Evolutionary conservation across 2,329 filamentous ascomycete genomes (phyloP).

Genomic region (Aspergillus viridinutans): DNA sequence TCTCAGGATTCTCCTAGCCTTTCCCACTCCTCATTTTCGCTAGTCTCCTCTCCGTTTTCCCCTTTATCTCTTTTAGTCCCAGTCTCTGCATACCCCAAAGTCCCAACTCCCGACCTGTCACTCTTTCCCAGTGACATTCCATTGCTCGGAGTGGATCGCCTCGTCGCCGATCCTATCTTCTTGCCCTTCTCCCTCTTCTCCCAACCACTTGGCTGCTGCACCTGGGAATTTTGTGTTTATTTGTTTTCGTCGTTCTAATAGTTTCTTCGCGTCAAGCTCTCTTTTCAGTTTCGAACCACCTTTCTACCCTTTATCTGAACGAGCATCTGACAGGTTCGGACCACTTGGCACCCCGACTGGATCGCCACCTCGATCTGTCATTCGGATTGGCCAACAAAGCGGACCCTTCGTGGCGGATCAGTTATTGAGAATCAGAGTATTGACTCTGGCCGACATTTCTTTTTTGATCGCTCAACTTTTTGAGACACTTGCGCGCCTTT

Average conservation of each 20-base stretch:
- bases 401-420: constrained; percentile 9
- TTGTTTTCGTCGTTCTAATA: neutral
- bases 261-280: neutral
- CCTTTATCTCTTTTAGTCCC: neutral
- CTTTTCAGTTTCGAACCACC: neutral
- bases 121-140: neutral
- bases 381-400: constrained; percentile 5
- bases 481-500: constrained; percentile 2
- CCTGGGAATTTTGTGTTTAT: neutral
- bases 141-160: constrained; percentile 1
- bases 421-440: constrained; percentile 1
- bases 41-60: constrained; percentile 2
- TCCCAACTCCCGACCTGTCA: constrained; percentile 14
- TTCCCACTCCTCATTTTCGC: constrained; percentile 1
- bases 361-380: constrained; percentile 12
- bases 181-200: constrained; percentile 14
- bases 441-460: constrained; percentile 2
- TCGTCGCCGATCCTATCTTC: constrained; percentile 1
- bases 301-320: neutral
- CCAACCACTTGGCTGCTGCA: constrained; percentile 1
- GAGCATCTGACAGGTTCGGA: neutral
- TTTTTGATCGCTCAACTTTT: constrained; percentile 10
- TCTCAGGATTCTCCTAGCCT: constrained; percentile 2
- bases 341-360: constrained; percentile 3
- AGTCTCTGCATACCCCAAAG: neutral